phyloP scores from a whole-genome alignment of 164 flowering plant species.

The Nelumbo lutea region DNA sequence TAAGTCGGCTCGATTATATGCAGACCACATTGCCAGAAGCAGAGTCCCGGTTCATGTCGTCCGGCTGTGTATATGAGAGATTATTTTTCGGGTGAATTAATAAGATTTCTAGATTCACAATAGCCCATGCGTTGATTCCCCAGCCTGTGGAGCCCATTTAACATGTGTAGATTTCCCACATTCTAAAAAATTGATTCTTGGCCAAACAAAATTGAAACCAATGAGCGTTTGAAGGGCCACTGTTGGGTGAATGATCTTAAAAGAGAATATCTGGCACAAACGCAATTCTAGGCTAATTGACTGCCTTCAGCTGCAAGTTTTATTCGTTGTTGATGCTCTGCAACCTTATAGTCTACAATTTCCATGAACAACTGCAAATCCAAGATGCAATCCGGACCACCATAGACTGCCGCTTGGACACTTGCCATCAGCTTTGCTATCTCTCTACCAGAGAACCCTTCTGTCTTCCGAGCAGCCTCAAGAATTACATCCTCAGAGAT shows the following conservation, averaged over 20 bases:
- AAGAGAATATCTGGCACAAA: no score
- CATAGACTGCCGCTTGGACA: constrained; percentile 89
- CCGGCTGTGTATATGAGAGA: background rate
- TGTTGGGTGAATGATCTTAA: background rate
- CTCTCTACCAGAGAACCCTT: constrained; percentile 97
- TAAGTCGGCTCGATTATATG: no score
- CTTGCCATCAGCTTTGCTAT: constrained; percentile 90
- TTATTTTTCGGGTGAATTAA: background rate
- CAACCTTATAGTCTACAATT: constrained; percentile 80
- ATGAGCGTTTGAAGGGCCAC: background rate
- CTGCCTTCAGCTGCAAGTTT: constrained; percentile 54
- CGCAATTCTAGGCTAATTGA: constrained; percentile 17
- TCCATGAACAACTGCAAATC: constrained; percentile 70
- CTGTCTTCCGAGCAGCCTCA: constrained; percentile 74
- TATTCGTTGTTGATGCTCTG: constrained; percentile 68
- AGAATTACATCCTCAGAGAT: constrained; percentile 63
- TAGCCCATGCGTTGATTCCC: background rate
- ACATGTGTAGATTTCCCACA: no score
- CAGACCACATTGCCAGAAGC: no score
- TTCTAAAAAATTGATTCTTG: no score
- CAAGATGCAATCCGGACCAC: constrained; percentile 69
- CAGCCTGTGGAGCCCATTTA: background rate
- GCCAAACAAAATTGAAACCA: background rate
- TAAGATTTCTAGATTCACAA: no score
- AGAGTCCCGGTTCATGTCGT: no score